Conservation (phyloP, 441 rosid genomes). For the Pelargonium australe region DNA sequence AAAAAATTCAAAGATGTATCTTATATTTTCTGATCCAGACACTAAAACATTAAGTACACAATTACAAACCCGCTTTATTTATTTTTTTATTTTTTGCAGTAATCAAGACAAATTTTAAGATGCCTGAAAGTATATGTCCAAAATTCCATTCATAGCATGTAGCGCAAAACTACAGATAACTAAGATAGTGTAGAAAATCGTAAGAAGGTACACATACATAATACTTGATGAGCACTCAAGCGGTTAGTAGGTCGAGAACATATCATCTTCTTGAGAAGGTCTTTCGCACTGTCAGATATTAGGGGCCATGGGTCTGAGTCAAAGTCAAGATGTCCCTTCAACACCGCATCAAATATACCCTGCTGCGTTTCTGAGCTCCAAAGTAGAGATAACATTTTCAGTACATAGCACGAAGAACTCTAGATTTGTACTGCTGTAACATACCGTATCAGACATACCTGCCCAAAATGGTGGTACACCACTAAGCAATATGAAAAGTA, state of each 20-base stretch:
- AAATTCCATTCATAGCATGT: not conserved
- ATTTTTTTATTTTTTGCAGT: too few species aligned
- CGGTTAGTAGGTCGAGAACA: constrained; percentile 74
- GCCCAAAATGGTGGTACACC: constrained; percentile 99
- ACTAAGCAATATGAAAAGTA: constrained; percentile 71
- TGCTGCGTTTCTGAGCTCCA: constrained; percentile 73
- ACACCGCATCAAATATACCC: constrained; percentile 94
- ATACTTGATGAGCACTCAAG: constrained; percentile 81
- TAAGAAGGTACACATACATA: constrained; percentile 41
- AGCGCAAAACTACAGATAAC: not conserved
- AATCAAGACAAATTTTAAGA: not conserved
- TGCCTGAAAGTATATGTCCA: not conserved
- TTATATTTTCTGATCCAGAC: too few species aligned
- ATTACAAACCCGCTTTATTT: too few species aligned
- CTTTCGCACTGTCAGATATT: constrained; percentile 77
- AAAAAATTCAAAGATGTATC: too few species aligned
- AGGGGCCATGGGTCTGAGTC: constrained; percentile 90
- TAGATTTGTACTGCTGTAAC: constrained; percentile 3
- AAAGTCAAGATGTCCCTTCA: constrained; percentile 85
- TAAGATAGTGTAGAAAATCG: not conserved
- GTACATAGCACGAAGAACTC: constrained; percentile 18
- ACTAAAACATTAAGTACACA: too few species aligned
- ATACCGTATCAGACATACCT: constrained; percentile 32
- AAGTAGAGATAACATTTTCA: not conserved
- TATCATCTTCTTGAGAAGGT: constrained; percentile 83